Evolutionary conservation across 768 basidiomycete species (phyloP).

Genomic region (Saitozyma sp.): DNA sequence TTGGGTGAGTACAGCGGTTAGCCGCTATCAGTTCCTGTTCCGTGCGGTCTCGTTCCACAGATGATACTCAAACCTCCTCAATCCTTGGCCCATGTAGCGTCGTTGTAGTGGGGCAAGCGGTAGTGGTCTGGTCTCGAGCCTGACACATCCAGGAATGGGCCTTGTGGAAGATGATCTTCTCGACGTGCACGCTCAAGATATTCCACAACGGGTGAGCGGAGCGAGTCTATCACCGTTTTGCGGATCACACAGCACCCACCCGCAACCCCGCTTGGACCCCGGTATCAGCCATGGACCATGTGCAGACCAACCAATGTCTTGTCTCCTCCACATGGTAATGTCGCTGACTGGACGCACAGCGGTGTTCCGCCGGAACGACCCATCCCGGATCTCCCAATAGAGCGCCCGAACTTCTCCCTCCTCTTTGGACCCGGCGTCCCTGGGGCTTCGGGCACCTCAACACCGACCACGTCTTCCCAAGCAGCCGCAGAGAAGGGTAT

Average conservation of each 20-base stretch:
- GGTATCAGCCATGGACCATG: too few species aligned
- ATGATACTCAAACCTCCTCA: too few species aligned
- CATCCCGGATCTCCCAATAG: conserved; percentile 39
- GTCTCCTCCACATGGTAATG: too few species aligned
- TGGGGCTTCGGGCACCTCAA: too few species aligned
- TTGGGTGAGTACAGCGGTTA: conserved; percentile 20
- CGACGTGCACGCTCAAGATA: conserved; percentile 29
- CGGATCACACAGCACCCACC: too few species aligned
- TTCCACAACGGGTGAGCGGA: conserved; percentile 37
- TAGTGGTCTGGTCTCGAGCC: too few species aligned
- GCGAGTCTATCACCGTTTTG: background rate
- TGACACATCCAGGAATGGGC: conserved; percentile 37
- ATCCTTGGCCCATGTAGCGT: too few species aligned
- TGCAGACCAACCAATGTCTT: too few species aligned
- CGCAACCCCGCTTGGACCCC: too few species aligned
- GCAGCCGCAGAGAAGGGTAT: conserved; percentile 3
- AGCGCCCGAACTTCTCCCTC: conserved; percentile 36
- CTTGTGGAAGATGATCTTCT: conserved; percentile 38
- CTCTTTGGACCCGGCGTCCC: conserved; percentile 1
- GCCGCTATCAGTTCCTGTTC: background rate
- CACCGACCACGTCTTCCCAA: too few species aligned
- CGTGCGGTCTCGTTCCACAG: too few species aligned
- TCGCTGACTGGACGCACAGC: conserved; percentile 11
- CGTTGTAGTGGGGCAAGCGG: too few species aligned
- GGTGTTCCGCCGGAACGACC: conserved; percentile 43